Percentiles rank a stretch among this genome's conserved stretches.
Evolutionary conservation across 306 rosid genomes (phyloP).

Genomic region (Senna siamea): DNA sequence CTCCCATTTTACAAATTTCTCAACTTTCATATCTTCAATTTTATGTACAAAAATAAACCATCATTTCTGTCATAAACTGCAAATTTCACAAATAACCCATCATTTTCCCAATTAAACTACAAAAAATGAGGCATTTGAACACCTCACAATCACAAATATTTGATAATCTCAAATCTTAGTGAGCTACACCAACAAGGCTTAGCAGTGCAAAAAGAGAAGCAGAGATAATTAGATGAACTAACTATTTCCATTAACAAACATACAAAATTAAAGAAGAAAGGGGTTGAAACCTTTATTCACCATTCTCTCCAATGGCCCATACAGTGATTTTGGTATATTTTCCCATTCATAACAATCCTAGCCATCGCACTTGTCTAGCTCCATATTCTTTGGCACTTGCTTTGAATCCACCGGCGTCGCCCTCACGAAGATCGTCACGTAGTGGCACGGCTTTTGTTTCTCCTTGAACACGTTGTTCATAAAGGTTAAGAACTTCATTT

Average conservation of each 20-base stretch:
- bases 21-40: too few species aligned
- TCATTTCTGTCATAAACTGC: too few species aligned
- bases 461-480: conserved; percentile 55
- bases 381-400: conserved; percentile 55
- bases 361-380: conserved; percentile 75
- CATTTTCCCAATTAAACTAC: too few species aligned
- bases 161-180: neutral
- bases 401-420: conserved; percentile 42
- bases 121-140: too few species aligned
- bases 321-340: conserved; percentile 64
- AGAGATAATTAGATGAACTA: neutral
- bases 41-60: too few species aligned
- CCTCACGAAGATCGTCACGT: conserved; percentile 63
- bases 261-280: conserved; percentile 36
- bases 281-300: conserved; percentile 60
- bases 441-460: conserved; percentile 59
- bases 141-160: too few species aligned
- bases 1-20: too few species aligned
- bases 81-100: too few species aligned
- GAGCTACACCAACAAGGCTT: neutral
- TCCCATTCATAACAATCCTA: conserved; percentile 82
- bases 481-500: conserved; percentile 55
- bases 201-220: too few species aligned
- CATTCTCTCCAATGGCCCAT: conserved; percentile 66
- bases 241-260: neutral